Evolutionary conservation across 1,284 basidiomycete genomes (phyloP).

Genomic region (Pulveroboletus ridleyi): DNA sequence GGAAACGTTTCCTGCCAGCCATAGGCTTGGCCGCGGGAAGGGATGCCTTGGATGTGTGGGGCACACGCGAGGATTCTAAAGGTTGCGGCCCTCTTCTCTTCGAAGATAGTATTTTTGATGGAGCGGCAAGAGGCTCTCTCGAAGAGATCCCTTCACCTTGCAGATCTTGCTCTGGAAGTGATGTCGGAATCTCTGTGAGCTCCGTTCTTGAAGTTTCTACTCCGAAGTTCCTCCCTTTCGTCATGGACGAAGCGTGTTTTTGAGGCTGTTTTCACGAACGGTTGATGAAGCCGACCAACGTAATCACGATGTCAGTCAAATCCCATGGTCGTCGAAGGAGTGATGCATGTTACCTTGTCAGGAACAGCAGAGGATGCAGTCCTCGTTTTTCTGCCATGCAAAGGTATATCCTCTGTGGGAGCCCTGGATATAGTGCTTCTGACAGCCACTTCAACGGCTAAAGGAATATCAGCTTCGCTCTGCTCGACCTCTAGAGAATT

Average conservation of each 20-base stretch:
- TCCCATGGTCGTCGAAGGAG: not conserved
- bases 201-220: constrained; percentile 26
- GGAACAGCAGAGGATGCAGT: constrained; percentile 8
- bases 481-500: constrained; percentile 41
- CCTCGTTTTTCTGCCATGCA: constrained; percentile 16
- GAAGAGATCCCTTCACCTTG: constrained; percentile 14
- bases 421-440: constrained; percentile 19
- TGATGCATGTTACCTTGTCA: constrained; percentile 27
- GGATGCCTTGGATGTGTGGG: constrained; percentile 7
- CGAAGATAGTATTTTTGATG: constrained; percentile 10
- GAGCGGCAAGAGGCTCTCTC: constrained; percentile 5
- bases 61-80: constrained; percentile 11
- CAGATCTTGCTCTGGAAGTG: constrained; percentile 44
- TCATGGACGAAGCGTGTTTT: constrained; percentile 16
- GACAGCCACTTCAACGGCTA: constrained; percentile 35
- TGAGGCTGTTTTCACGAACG: constrained; percentile 16
- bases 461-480: constrained; percentile 46
- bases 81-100: constrained; percentile 11
- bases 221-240: constrained; percentile 20
- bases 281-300: constrained; percentile 10
- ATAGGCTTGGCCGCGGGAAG: constrained; percentile 14
- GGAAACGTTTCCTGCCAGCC: constrained; percentile 29
- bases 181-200: constrained; percentile 41
- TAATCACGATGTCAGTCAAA: constrained; percentile 17
- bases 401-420: constrained; percentile 10